A percentile compares a stretch with the other conserved stretches of the same genome.
Conservation (phyloP, 2,329 filamentous ascomycete species). For the Coleophoma crateriformis region DNA sequence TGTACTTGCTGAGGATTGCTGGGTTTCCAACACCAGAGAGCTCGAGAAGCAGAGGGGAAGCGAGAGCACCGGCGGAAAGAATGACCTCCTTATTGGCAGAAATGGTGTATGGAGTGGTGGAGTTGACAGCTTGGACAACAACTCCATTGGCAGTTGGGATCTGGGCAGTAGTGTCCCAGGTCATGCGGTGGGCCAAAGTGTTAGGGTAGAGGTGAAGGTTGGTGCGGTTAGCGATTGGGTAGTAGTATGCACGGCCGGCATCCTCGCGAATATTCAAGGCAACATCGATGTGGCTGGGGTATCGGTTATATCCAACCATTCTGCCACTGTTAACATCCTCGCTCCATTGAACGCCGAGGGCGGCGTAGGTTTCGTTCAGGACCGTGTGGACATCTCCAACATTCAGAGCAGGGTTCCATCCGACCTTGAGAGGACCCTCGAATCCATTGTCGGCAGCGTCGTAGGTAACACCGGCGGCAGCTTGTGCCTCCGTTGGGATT, state of each 20-base stretch:
- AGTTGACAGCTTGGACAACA: constrained; percentile 30
- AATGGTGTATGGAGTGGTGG: constrained; percentile 9
- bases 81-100: constrained; percentile 23
- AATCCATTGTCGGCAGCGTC: constrained; percentile 29
- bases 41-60: constrained; percentile 26
- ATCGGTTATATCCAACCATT: constrained; percentile 31
- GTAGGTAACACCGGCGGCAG: constrained; percentile 29
- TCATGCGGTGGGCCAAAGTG: constrained; percentile 9
- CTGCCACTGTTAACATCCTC: constrained; percentile 33
- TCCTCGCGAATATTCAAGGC: constrained; percentile 32
- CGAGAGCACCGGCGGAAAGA: constrained; percentile 18
- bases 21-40: constrained; percentile 25
- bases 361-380: constrained; percentile 27
- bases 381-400: constrained; percentile 27
- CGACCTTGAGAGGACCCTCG: constrained; percentile 29
- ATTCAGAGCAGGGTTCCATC: constrained; percentile 29
- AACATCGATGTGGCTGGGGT: constrained; percentile 34
- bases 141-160: constrained; percentile 26
- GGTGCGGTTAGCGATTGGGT: constrained; percentile 28
- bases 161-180: constrained; percentile 7
- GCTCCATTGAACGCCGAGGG: constrained; percentile 27
- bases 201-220: constrained; percentile 28
- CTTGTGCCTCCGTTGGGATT: constrained; percentile 27
- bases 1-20: constrained; percentile 8
- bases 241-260: constrained; percentile 36